Conservation (phyloP, 768 basidiomycete genomes). For the Lyophyllum semitale region DNA sequence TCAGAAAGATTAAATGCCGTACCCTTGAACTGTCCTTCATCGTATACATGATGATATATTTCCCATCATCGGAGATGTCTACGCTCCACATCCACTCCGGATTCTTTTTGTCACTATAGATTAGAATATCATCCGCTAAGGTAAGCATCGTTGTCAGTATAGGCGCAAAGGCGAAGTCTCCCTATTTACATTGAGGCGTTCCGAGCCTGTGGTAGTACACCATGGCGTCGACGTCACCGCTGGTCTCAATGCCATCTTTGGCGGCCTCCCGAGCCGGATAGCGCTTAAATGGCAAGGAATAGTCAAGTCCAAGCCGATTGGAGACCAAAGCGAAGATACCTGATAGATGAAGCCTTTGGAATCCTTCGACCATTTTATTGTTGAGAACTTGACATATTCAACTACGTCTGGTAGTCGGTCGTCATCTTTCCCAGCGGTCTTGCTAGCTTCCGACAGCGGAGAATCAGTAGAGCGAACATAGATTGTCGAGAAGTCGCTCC, state of each 20-base stretch:
- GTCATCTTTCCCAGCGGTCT: slow-evolving; percentile 44
- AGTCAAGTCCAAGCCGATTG: slow-evolving; percentile 5
- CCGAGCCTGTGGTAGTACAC: slow-evolving; percentile 77
- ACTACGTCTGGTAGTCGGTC: slow-evolving; percentile 65
- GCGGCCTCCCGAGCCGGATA: slow-evolving; percentile 55
- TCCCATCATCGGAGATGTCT: slow-evolving; percentile 63
- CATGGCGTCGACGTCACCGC: slow-evolving; percentile 67
- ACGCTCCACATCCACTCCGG: slow-evolving; percentile 67
- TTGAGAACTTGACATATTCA: slow-evolving; percentile 76
- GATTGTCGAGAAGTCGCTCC: slow-evolving; percentile 72
- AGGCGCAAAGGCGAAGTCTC: not conserved
- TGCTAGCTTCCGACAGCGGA: slow-evolving; percentile 50
- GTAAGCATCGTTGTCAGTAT: not conserved
- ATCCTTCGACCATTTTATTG: slow-evolving; percentile 74
- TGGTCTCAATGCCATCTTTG: slow-evolving; percentile 58
- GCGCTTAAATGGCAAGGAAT: slow-evolving; percentile 34
- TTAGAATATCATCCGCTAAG: slow-evolving; percentile 67
- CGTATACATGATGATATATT: slow-evolving; percentile 59
- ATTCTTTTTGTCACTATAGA: slow-evolving; percentile 63
- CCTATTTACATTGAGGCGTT: slow-evolving; percentile 61
- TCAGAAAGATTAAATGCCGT: slow-evolving; percentile 17
- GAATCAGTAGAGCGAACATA: slow-evolving; percentile 65
- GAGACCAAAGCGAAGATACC: slow-evolving; percentile 31
- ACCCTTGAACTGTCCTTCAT: slow-evolving; percentile 67
- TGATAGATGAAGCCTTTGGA: slow-evolving; percentile 88